Evolutionary conservation across 108 stramenopile genomes (phyloP).

Genomic region (Licmophora abbreviata): DNA sequence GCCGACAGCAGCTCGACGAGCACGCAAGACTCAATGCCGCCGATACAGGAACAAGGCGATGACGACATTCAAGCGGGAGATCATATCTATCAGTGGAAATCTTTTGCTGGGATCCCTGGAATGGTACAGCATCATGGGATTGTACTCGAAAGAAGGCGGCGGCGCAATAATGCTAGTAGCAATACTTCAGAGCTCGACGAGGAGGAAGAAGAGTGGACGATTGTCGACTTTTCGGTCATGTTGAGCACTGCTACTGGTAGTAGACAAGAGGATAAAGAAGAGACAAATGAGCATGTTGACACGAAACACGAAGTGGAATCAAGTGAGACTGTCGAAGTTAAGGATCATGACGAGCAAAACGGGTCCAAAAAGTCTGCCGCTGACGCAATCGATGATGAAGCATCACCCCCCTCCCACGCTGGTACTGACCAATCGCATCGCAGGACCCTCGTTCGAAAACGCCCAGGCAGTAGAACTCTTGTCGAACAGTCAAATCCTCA

Average conservation of each 20-base stretch:
- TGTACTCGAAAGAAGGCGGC: no score
- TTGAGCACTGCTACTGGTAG: no score
- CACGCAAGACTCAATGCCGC: no score
- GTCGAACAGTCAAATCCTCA: not conserved
- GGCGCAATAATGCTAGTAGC: no score
- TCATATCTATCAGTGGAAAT: constrained; percentile 39
- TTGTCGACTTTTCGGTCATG: no score
- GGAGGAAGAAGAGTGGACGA: no score
- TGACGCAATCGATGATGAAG: not conserved
- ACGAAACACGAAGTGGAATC: not conserved
- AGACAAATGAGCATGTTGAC: no score
- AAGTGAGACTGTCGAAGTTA: not conserved
- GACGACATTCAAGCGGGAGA: constrained; percentile 21
- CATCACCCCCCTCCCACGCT: no score
- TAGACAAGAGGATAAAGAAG: no score
- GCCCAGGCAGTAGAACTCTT: not conserved
- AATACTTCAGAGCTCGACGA: no score
- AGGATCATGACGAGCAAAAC: not conserved
- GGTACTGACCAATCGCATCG: not conserved
- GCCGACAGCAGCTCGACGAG: no score
- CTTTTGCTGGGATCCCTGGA: constrained; percentile 24
- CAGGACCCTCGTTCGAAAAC: not conserved
- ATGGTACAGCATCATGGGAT: constrained; percentile 45
- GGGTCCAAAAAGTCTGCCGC: no score
- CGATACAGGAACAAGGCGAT: constrained; percentile 2